Conservation (phyloP, 495 filamentous ascomycete genomes). For the Gamarada debralockiae region DNA sequence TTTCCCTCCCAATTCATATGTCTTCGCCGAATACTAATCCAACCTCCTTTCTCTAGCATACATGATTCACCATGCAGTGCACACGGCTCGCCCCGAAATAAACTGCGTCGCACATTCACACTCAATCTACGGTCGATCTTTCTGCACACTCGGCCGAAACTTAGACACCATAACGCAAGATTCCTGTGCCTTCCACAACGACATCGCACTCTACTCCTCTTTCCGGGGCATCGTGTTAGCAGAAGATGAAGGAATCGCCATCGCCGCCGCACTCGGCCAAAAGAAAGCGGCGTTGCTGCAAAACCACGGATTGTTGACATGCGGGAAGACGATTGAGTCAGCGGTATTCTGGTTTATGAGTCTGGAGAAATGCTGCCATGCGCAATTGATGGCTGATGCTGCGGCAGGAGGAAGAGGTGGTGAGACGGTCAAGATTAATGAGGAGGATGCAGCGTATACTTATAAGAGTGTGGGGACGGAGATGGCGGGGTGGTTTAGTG, state of each 20-base stretch:
- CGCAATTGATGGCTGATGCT: slow-evolving; percentile 74
- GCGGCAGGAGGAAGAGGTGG: slow-evolving; percentile 63
- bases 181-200: slow-evolving; percentile 61
- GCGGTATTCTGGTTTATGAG: slow-evolving; percentile 73
- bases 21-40: neutral
- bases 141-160: slow-evolving; percentile 60
- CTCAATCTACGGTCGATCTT: slow-evolving; percentile 65
- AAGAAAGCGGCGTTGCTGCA: slow-evolving; percentile 70
- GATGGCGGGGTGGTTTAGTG: slow-evolving; percentile 65
- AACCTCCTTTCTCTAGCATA: slow-evolving; percentile 35
- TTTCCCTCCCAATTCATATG: neutral
- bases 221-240: slow-evolving; percentile 75
- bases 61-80: slow-evolving; percentile 65
- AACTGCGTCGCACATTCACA: slow-evolving; percentile 71
- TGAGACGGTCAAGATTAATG: slow-evolving; percentile 60
- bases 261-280: slow-evolving; percentile 57
- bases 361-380: slow-evolving; percentile 71
- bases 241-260: slow-evolving; percentile 63
- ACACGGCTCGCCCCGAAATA: slow-evolving; percentile 67
- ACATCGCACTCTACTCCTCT: slow-evolving; percentile 29
- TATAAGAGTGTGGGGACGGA: slow-evolving; percentile 62
- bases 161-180: slow-evolving; percentile 75
- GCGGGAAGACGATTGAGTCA: slow-evolving; percentile 52
- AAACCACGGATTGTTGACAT: slow-evolving; percentile 57
- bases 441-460: slow-evolving; percentile 64